A percentile compares a stretch with the other conserved stretches of the same genome.
Evolutionary conservation across 1,139 yeast genomes (phyloP).

Genomic region (Yamadazyma spencermartinsiae): DNA sequence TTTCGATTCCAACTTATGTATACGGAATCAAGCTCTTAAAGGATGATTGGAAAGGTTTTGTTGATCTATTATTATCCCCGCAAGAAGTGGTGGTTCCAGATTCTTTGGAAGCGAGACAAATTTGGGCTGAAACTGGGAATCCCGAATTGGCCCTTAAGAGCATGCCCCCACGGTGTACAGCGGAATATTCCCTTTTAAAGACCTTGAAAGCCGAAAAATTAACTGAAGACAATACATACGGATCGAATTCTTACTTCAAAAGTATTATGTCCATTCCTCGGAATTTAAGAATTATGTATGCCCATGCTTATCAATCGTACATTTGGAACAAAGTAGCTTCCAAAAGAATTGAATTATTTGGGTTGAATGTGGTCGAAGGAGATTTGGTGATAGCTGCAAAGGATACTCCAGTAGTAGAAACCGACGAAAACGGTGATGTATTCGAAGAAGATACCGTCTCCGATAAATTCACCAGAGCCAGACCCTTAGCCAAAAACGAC

Average conservation of each 20-base stretch:
- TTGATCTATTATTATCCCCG: conserved; percentile 73
- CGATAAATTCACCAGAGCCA: conserved; percentile 58
- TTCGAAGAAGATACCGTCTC: conserved; percentile 65
- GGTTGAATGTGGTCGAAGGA: conserved; percentile 71
- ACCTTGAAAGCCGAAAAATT: conserved; percentile 50
- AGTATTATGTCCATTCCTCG: conserved; percentile 93
- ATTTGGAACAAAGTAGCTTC: conserved; percentile 91
- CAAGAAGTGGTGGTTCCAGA: conserved; percentile 84
- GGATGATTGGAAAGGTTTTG: conserved; percentile 80
- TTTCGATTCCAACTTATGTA: conserved; percentile 85
- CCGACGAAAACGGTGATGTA: conserved; percentile 48
- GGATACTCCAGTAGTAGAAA: conserved; percentile 23
- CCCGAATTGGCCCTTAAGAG: conserved; percentile 61
- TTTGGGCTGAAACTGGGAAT: conserved; percentile 77
- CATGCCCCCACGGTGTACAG: conserved; percentile 88
- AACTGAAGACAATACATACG: conserved; percentile 47
- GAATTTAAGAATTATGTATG: conserved; percentile 90
- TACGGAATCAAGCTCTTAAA: conserved; percentile 73
- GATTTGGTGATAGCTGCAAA: conserved; percentile 64
- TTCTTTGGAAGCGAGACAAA: conserved; percentile 74
- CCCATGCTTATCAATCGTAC: conserved; percentile 95
- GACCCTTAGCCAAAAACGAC: conserved; percentile 73
- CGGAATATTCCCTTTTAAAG: conserved; percentile 74
- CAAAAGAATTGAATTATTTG: conserved; percentile 69
- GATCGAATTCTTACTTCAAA: conserved; percentile 58